Conservation (phyloP, 2,329 filamentous ascomycete genomes). For the Sarocladium strictum region DNA sequence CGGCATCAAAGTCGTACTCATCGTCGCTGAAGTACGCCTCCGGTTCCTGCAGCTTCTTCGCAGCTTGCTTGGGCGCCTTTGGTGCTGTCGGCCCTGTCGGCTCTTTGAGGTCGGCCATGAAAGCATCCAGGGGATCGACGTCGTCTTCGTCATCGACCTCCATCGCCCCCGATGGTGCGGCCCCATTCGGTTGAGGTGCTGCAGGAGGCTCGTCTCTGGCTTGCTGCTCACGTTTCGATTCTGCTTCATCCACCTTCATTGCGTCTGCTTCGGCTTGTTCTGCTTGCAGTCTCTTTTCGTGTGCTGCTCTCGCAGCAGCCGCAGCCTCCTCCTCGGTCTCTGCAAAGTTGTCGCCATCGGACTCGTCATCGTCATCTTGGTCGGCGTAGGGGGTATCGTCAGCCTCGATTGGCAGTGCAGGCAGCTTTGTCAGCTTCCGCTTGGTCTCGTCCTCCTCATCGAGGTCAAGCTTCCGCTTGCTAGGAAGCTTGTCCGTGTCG, state of each 20-base stretch:
- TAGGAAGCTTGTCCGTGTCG: slow-evolving; percentile 60
- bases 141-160: slow-evolving; percentile 60
- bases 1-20: slow-evolving; percentile 53
- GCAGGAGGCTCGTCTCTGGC: slow-evolving; percentile 18
- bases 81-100: slow-evolving; percentile 41
- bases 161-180: slow-evolving; percentile 39
- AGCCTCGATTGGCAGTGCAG: slow-evolving; percentile 63
- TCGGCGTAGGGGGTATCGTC: slow-evolving; percentile 56
- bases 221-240: slow-evolving; percentile 24
- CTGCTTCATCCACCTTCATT: slow-evolving; percentile 21
- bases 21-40: slow-evolving; percentile 88
- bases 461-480: slow-evolving; percentile 73
- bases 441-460: slow-evolving; percentile 83
- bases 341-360: slow-evolving; percentile 70
- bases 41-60: slow-evolving; percentile 58
- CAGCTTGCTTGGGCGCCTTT: slow-evolving; percentile 24
- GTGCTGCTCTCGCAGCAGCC: slow-evolving; percentile 76
- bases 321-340: slow-evolving; percentile 83
- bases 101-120: slow-evolving; percentile 69
- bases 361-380: slow-evolving; percentile 64
- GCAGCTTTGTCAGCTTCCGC: slow-evolving; percentile 87
- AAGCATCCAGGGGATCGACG: slow-evolving; percentile 90
- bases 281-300: slow-evolving; percentile 65
- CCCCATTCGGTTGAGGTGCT: slow-evolving; percentile 12
- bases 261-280: slow-evolving; percentile 29